These are phyloP conservation scores for Magnaporthiopsis poae DNA, from an alignment of 2,329 filamentous ascomycete species.

Conservation along the genomic window DNA sequence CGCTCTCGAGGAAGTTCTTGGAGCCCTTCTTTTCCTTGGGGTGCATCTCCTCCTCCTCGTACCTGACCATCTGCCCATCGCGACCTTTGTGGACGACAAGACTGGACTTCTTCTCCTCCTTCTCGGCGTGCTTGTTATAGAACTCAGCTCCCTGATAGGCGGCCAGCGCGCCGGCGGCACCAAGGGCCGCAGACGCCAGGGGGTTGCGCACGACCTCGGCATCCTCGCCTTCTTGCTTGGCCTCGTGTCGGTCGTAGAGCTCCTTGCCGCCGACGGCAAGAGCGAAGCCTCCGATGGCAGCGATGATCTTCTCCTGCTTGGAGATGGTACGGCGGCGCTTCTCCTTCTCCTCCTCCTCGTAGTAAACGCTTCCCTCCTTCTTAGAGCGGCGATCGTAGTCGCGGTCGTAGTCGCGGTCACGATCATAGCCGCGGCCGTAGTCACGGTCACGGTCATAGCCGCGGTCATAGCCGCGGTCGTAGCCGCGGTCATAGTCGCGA, in stretches of 20 bases:
- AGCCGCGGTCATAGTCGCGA: slow-evolving; percentile 31
- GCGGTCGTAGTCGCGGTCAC: slow-evolving; percentile 36
- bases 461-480: slow-evolving; percentile 33
- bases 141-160: slow-evolving; percentile 54
- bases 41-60: slow-evolving; percentile 42
- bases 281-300: slow-evolving; percentile 55
- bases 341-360: slow-evolving; percentile 50
- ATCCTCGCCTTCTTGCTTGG: slow-evolving; percentile 35
- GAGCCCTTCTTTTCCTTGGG: slow-evolving; percentile 48
- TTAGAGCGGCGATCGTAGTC: slow-evolving; percentile 41
- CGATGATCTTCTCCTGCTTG: slow-evolving; percentile 57
- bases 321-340: slow-evolving; percentile 43
- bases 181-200: slow-evolving; percentile 50
- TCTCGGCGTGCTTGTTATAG: slow-evolving; percentile 49
- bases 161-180: slow-evolving; percentile 53
- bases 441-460: slow-evolving; percentile 36
- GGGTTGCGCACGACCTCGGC: slow-evolving; percentile 45
- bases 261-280: slow-evolving; percentile 58
- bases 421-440: slow-evolving; percentile 31
- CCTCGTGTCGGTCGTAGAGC: slow-evolving; percentile 53
- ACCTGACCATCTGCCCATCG: slow-evolving; percentile 42
- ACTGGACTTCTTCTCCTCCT: slow-evolving; percentile 45
- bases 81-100: slow-evolving; percentile 44
- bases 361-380: slow-evolving; percentile 38
- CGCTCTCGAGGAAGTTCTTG: slow-evolving; percentile 55